Evolutionary conservation across 768 basidiomycete species (phyloP), one percentile per base, ranked within the genome.

Genomic region (Terana coerulea): DNA sequence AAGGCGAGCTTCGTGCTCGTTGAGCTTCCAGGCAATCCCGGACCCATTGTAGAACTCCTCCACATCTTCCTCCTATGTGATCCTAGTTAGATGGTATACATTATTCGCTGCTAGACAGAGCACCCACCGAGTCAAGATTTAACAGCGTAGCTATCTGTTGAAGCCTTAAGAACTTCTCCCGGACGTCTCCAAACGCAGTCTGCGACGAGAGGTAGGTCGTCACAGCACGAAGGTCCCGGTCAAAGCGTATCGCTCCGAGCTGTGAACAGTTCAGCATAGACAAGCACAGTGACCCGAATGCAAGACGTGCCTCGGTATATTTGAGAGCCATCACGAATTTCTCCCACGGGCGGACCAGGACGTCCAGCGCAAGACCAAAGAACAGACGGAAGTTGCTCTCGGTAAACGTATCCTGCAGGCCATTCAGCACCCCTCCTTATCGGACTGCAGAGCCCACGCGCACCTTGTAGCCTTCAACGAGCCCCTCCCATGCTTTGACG

Each of bases 211-310:
- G 78, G 68, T 88, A 94, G 2, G 85, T 75, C 21, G 81, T 84
- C 56, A 98, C 80, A 3, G 91, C 80, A 22, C 95, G 80, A 39
- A 98, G 72, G 66, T 99, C 95, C 15, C 88, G 81, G 62, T 99
- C 97, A 64, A 97, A 95, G 14, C 94, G 86, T 53, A 99, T 87
- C 3, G 94, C 95, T 22, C 97, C 97, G 52, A 98, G 79, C 95
- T 98, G 59, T 49, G 19, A 2, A 48, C 17, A 29, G n/a, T 25
- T 45, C 12, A 34, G 24, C 44, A 54, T 49, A 56, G 44, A 19
- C 17, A 14, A n/a, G 24, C 14, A 29, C 25, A 25, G 21, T 11
- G 1, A 34, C 29, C 37, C 31, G 19, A 5, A 15, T 6, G 36
- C 2, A 25, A 12, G 53, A 59, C 79, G 24, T 59, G 88, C 94